phyloP scores from a whole-genome alignment of 345 rosid genomes.

The Gossypium herbaceum region DNA sequence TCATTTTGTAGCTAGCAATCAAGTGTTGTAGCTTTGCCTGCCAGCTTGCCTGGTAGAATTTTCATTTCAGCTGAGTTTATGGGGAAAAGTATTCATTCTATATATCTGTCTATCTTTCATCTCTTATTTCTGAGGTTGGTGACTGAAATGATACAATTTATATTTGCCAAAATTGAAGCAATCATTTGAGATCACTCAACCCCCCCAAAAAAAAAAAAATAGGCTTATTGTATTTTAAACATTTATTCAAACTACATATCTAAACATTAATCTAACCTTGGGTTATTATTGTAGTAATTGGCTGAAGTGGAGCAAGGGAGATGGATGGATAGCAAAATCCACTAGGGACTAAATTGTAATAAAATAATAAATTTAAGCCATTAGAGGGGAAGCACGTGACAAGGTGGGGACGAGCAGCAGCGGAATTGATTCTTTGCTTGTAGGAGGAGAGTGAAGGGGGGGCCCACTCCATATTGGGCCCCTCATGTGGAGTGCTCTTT shows the following conservation, averaged over 20 bases:
- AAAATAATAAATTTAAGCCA: background rate
- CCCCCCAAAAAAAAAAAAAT: too few relatives aligned
- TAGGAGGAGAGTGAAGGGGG: conserved; percentile 52
- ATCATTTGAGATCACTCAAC: background rate
- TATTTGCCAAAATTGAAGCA: background rate
- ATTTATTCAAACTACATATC: too few relatives aligned
- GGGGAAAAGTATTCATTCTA: background rate
- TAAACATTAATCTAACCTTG: too few relatives aligned
- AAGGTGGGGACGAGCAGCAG: conserved; percentile 9
- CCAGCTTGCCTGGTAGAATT: background rate
- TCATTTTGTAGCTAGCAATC: background rate
- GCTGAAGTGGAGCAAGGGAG: background rate
- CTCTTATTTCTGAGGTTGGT: background rate
- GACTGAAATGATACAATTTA: too few relatives aligned
- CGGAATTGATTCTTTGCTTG: conserved; percentile 90
- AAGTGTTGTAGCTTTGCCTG: background rate
- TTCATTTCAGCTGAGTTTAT: conserved; percentile 5
- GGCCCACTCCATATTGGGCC: conserved; percentile 26
- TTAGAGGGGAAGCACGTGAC: background rate
- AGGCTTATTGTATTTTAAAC: too few relatives aligned
- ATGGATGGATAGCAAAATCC: background rate
- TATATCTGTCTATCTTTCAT: background rate
- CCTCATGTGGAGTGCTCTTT: conserved; percentile 48
- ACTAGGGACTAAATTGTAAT: background rate
- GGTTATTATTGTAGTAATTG: background rate